phyloP scores from a whole-genome alignment of 768 basidiomycete genomes.

The Cystobasidium tubakii region DNA sequence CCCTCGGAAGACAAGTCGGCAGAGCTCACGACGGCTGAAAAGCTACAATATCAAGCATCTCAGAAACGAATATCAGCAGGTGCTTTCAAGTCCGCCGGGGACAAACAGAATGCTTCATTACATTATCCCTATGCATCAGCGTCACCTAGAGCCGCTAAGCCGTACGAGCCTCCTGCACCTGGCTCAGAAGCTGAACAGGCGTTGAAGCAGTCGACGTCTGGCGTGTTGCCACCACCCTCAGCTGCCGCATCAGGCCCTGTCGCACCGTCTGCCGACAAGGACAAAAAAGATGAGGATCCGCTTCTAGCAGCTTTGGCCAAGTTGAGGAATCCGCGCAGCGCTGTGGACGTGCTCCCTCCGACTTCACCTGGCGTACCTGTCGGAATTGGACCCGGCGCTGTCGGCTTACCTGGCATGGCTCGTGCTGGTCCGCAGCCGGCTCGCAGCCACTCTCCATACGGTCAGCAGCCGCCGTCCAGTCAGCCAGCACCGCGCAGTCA shows the following conservation, averaged over 20 bases:
- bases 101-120: background rate
- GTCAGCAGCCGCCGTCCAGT: background rate
- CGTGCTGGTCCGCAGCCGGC: background rate
- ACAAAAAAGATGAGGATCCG: slow-evolving; percentile 33
- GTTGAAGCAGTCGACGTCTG: slow-evolving; percentile 6
- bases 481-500: background rate
- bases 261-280: slow-evolving; percentile 1
- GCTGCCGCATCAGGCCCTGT: background rate
- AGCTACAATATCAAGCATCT: slow-evolving; percentile 30
- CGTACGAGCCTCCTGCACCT: slow-evolving; percentile 21
- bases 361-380: slow-evolving; percentile 14
- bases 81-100: background rate
- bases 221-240: background rate
- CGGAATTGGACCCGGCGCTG: slow-evolving; percentile 4
- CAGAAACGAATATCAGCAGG: slow-evolving; percentile 28
- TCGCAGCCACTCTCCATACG: slow-evolving; percentile 3
- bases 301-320: slow-evolving; percentile 35
- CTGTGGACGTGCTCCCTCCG: slow-evolving; percentile 32
- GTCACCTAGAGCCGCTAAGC: slow-evolving; percentile 24
- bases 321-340: slow-evolving; percentile 31
- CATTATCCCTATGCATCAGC: slow-evolving; percentile 29
- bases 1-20: background rate
- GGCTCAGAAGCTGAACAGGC: slow-evolving; percentile 9
- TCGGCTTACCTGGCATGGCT: slow-evolving; percentile 31
- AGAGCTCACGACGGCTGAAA: slow-evolving; percentile 9